Evolutionary conservation across 139 green algal genomes (phyloP), one percentile per base, ranked within the genome.

Genomic region (Chlamydomonas incerta): DNA sequence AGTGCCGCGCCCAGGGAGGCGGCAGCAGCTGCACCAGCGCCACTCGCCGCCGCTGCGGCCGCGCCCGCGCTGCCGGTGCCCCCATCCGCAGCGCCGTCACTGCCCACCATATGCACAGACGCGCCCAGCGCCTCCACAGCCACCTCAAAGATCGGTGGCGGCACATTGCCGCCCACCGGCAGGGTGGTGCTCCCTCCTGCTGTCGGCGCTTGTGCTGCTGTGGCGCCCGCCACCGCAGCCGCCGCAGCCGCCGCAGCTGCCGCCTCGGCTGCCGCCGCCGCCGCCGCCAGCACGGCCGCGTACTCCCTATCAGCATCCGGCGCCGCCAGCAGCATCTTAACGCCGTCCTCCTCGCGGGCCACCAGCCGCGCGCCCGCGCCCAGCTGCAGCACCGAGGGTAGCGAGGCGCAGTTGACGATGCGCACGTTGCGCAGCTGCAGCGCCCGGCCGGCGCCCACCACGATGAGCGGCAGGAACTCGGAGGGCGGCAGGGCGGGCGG

Each of bases 371-470:
- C 88, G 70, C 95, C 94, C 72, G 95, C 74, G 0, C 86, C 92
- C 46, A 98, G 89, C 68, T 89, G 87, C n/a, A 98, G 81, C 66
- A 90, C 94, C 0, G 91, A 89, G 6, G 90, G 70, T 85, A 99
- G 90, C 14, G 92, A 94, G 14, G 58, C 84, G 6, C 90, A 85
- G 89, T 98, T 93, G 26, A 96, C 86, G 0, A 99, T 85, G 0
- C 52, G 88, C 1, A 98, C 81, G 81, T 99, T 98, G 31, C 85
- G 88, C 76, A 99, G 91, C 65, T 81, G 86, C 80, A 99, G 91
- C 17, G 88, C 95, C 50, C 91, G 93, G 21, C 88, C 88, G 3
- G 89, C 6, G 26, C 95, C 97, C 14, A 99, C 88, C 29, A 98
- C 65, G 52, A 99, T 95, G 29, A 99, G 89, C 11, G 97, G 97